Evolutionary conservation across 768 basidiomycete species (phyloP).

Genomic region (Podaxis sp.): DNA sequence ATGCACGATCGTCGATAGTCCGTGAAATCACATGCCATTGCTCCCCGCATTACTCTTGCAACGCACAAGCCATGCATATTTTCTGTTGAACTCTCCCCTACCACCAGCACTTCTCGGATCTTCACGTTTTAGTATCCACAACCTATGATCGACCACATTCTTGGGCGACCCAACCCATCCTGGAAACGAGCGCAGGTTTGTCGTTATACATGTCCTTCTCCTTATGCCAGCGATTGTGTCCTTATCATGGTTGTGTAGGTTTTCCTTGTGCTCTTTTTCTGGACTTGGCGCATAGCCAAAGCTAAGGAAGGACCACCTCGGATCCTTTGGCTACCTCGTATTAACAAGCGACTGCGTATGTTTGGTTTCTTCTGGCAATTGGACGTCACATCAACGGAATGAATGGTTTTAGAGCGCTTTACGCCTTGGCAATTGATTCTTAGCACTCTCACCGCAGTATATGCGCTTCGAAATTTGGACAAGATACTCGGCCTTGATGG

Average conservation of each 20-base stretch:
- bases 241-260: slow-evolving; percentile 49
- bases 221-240: not conserved
- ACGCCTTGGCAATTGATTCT: slow-evolving; percentile 97
- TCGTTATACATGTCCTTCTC: slow-evolving; percentile 2
- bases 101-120: not conserved
- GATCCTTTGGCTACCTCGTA: slow-evolving; percentile 58
- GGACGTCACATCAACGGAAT: slow-evolving; percentile 11
- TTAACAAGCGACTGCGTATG: slow-evolving; percentile 65
- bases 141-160: slow-evolving; percentile 89
- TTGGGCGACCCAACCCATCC: slow-evolving; percentile 84
- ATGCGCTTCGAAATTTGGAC: slow-evolving; percentile 82
- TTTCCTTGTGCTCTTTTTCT: slow-evolving; percentile 88
- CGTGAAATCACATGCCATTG: slow-evolving; percentile 10
- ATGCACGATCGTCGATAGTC: not conserved
- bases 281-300: slow-evolving; percentile 77
- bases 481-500: slow-evolving; percentile 81
- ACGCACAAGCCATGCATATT: not conserved
- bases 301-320: slow-evolving; percentile 67
- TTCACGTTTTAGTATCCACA: not conserved
- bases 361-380: slow-evolving; percentile 8
- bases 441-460: slow-evolving; percentile 81
- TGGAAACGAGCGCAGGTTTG: slow-evolving; percentile 85
- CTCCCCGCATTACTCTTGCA: not conserved
- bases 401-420: slow-evolving; percentile 60
- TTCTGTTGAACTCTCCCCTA: not conserved